A percentile compares a stretch with the other conserved stretches of the same genome.
These are phyloP conservation scores for Leptodermis oblonga DNA, from an alignment of 257 asterid species.

Conservation along the genomic window DNA sequence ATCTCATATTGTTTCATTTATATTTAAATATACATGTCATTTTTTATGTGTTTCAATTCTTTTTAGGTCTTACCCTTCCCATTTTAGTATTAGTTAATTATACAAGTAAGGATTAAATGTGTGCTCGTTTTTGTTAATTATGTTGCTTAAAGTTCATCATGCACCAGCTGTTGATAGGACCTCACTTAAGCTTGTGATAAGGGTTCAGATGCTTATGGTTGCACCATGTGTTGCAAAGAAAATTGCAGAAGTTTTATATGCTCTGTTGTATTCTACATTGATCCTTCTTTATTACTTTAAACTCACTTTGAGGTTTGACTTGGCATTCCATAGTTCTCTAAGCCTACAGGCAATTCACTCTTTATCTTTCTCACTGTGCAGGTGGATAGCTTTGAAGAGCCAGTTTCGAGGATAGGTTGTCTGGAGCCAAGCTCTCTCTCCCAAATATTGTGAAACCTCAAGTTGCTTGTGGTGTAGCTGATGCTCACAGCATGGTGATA, in stretches of 20 bases:
- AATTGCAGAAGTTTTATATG: neutral
- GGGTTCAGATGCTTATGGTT: neutral
- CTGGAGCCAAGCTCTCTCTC: slow-evolving; percentile 57
- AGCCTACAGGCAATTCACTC: too few relatives aligned
- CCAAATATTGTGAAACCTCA: slow-evolving; percentile 97
- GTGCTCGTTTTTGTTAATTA: neutral
- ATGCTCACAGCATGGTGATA: too few relatives aligned
- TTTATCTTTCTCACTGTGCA: slow-evolving; percentile 33
- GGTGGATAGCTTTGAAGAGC: slow-evolving; percentile 73
- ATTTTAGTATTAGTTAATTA: too few relatives aligned
- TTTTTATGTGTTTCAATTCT: too few relatives aligned
- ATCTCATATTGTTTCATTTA: too few relatives aligned
- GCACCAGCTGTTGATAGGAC: neutral
- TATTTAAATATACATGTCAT: too few relatives aligned
- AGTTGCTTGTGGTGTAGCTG: slow-evolving; percentile 99
- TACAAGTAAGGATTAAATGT: neutral
- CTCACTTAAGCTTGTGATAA: neutral
- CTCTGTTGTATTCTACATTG: too few relatives aligned
- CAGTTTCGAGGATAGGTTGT: slow-evolving; percentile 57
- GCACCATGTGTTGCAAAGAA: neutral
- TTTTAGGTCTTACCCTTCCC: too few relatives aligned
- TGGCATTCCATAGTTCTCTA: too few relatives aligned
- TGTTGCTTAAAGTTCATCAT: neutral
- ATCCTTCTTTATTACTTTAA: neutral
- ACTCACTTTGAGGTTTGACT: too few relatives aligned